Percentiles rank a stretch among this genome's conserved stretches.
phyloP scores from a whole-genome alignment of 1,284 basidiomycete genomes.

The Ustilago loliicola region DNA sequence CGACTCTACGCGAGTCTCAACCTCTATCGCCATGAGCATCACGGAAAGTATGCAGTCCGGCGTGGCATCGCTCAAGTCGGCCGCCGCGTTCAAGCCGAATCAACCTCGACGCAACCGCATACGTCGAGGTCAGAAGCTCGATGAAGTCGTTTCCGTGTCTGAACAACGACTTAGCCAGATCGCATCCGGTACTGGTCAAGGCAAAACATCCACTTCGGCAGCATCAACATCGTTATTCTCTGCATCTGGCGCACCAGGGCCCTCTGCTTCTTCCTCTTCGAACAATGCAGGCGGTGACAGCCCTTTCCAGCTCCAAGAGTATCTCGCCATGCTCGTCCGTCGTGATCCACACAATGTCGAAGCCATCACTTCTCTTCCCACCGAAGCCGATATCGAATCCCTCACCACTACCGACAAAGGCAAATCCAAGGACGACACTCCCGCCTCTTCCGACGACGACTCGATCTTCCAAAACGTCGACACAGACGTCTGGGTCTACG shows the following conservation, averaged over 20 bases:
- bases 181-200: neutral
- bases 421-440: slow-evolving; percentile 53
- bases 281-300: slow-evolving; percentile 74
- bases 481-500: slow-evolving; percentile 89
- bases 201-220: slow-evolving; percentile 7
- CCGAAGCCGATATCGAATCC: slow-evolving; percentile 44
- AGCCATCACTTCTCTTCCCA: slow-evolving; percentile 78
- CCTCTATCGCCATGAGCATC: slow-evolving; percentile 32
- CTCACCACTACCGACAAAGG: slow-evolving; percentile 64
- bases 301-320: slow-evolving; percentile 94
- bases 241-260: slow-evolving; percentile 8
- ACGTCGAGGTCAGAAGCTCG: slow-evolving; percentile 55
- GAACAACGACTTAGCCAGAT: slow-evolving; percentile 26
- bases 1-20: neutral
- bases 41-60: slow-evolving; percentile 24
- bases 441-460: slow-evolving; percentile 15
- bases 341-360: slow-evolving; percentile 89
- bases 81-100: slow-evolving; percentile 3
- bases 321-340: slow-evolving; percentile 87
- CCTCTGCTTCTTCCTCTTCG: slow-evolving; percentile 12
- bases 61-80: slow-evolving; percentile 8
- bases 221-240: slow-evolving; percentile 16
- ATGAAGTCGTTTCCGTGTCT: slow-evolving; percentile 39
- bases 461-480: slow-evolving; percentile 70
- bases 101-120: slow-evolving; percentile 38